phyloP scores from a whole-genome alignment of 345 rosid species.

The Eucalyptus pumila region DNA sequence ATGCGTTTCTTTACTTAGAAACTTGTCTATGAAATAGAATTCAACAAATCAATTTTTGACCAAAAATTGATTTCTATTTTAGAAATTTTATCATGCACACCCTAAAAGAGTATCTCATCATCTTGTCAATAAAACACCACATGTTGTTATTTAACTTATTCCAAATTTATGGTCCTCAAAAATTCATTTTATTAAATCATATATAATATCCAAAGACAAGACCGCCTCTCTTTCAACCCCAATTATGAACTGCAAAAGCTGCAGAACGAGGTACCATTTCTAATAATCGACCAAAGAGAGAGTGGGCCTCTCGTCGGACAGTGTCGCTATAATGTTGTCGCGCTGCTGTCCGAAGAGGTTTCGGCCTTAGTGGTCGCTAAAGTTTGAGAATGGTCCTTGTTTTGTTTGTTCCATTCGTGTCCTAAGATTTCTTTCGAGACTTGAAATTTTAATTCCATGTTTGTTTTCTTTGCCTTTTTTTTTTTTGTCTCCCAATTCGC shows the following conservation, averaged over 20 bases:
- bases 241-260: background rate
- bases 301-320: background rate
- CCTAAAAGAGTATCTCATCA: too few relatives aligned
- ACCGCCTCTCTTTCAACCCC: background rate
- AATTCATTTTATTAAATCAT: background rate
- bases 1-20: fast-evolving
- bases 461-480: background rate
- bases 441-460: background rate
- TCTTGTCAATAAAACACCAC: background rate
- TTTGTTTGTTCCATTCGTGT: background rate
- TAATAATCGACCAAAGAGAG: background rate
- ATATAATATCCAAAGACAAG: background rate
- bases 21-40: fast-evolving
- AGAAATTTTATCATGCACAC: fast-evolving
- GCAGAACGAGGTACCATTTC: background rate
- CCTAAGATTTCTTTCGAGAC: background rate
- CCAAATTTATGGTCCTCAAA: background rate
- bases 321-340: background rate
- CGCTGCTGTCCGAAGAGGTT: background rate
- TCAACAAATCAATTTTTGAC: fast-evolving
- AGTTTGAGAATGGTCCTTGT: background rate
- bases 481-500: background rate
- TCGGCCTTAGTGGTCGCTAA: background rate
- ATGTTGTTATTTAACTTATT: background rate
- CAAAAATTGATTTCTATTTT: fast-evolving